Conservation (phyloP, 2,329 filamentous ascomycete genomes). For the Epichloe baconii region DNA sequence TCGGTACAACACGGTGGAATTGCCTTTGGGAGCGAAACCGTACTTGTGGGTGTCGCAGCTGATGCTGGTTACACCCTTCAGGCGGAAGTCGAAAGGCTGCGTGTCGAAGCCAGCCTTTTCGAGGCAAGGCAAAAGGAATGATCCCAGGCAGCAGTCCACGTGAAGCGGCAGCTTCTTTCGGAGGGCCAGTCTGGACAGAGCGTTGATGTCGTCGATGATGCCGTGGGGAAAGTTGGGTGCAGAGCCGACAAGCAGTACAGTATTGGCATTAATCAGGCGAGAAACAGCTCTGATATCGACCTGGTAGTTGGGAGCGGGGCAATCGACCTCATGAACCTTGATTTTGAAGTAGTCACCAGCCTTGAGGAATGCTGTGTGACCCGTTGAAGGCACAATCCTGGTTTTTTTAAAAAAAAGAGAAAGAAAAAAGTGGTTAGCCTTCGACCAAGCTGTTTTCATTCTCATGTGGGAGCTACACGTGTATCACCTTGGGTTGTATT, state of each 20-base stretch:
- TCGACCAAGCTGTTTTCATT: background rate
- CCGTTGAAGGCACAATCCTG: constrained; percentile 87
- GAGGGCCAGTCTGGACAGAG: constrained; percentile 69
- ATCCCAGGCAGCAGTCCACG: constrained; percentile 95
- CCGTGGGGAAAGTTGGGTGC: constrained; percentile 97
- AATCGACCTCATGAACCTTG: constrained; percentile 78
- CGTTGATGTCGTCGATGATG: constrained; percentile 88
- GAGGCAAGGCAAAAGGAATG: constrained; percentile 86
- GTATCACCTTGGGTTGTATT: background rate
- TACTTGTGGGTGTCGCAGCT: constrained; percentile 98
- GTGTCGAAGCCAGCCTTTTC: constrained; percentile 87
- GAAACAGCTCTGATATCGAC: constrained; percentile 67
- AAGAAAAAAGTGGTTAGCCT: background rate
- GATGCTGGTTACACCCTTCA: constrained; percentile 89
- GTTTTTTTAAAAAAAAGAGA: background rate
- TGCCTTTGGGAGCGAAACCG: constrained; percentile 95
- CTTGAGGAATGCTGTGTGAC: constrained; percentile 93
- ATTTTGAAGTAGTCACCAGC: constrained; percentile 94
- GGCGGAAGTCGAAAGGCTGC: constrained; percentile 81
- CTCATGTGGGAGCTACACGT: background rate
- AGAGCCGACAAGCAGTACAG: constrained; percentile 81
- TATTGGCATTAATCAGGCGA: constrained; percentile 87
- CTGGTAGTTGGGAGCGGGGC: constrained; percentile 74
- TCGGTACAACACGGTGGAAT: constrained; percentile 86
- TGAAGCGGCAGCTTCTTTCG: constrained; percentile 76